Evolutionary conservation across 306 rosid genomes (phyloP), one percentile per base, ranked within the genome.

Genomic region (Alnus glutinosa): DNA sequence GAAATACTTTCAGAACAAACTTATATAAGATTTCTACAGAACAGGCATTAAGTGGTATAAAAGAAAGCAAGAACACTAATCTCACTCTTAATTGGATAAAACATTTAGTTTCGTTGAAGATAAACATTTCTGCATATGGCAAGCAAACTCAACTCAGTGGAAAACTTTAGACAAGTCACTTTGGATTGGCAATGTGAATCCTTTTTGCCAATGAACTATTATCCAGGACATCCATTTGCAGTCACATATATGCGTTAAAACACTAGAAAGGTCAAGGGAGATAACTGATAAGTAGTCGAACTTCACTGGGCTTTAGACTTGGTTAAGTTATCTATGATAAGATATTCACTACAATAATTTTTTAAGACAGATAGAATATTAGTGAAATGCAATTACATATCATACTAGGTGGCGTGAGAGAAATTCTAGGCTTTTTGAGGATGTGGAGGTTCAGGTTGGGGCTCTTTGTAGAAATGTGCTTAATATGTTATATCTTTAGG

Each of bases 1-100:
- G 19, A 76, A 69, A 39, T 14, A 54, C 50, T 67, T 67, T 34
- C 44, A 52, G 47, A 73, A 73, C n/a, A 61, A 79, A 63, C 50
- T 39, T 11, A 49, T 2, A 57, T 3, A 52, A 69, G 55, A 66
- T 39, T 9, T 67, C 30, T 9, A 18, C 14, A 16, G 50, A 18
- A 42, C 23, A 67, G 72, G 51, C 72, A 9, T 67, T 67, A 2
- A 18, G 15, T 39, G 39, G 36, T 23, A 10, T 58, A 23, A 28
- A 9, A 19, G 13, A 58, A 14, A 37, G 4, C 11, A n/a, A 16
- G 49, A 18, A 67, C 50, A 67, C 11, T 18, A 67, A 67, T 67
- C 13, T 42, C 49, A 37, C 42, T 67, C 16, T 37, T 16, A 39
- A 44, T 18, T 37, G 3, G 32, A 42, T 1, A 39, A 67, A 16